Percentiles rank a stretch among this genome's conserved stretches.
These are phyloP conservation scores for Oxyria digyna DNA, from an alignment of 148 eudicot genomes.

Conservation along the genomic window DNA sequence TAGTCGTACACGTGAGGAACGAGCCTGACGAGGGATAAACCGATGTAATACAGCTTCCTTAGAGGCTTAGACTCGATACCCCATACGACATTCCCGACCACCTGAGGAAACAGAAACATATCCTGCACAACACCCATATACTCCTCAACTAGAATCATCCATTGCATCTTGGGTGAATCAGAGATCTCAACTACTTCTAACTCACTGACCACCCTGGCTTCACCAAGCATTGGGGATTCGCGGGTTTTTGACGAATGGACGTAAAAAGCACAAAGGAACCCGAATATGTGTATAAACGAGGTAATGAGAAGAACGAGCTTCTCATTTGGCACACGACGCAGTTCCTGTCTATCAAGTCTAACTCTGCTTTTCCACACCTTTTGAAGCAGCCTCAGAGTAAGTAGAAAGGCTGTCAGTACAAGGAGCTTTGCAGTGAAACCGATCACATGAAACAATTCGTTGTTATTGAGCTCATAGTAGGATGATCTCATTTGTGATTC, in stretches of 20 bases:
- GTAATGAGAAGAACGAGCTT: slow-evolving; percentile 40
- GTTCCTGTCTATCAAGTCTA: slow-evolving; percentile 33
- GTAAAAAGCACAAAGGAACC: slow-evolving; percentile 42
- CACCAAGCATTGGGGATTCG: slow-evolving; percentile 29
- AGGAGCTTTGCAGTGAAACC: slow-evolving; percentile 66
- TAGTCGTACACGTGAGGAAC: slow-evolving; percentile 75
- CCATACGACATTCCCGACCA: slow-evolving; percentile 71
- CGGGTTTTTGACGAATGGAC: slow-evolving; percentile 33
- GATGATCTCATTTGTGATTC: slow-evolving; percentile 30
- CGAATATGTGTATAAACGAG: slow-evolving; percentile 39
- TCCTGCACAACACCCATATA: slow-evolving; percentile 77
- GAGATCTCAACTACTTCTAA: slow-evolving; percentile 22
- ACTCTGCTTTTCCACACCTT: slow-evolving; percentile 71
- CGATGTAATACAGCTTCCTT: slow-evolving; percentile 47
- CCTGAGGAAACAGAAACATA: slow-evolving; percentile 79
- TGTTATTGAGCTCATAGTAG: slow-evolving; percentile 41
- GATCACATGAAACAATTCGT: slow-evolving; percentile 37
- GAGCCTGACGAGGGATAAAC: slow-evolving; percentile 56
- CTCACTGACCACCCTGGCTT: no score
- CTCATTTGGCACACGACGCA: slow-evolving; percentile 53
- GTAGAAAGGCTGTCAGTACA: slow-evolving; percentile 46
- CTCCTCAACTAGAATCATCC: slow-evolving; percentile 69
- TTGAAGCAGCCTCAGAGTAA: slow-evolving; percentile 55
- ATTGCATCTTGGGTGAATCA: slow-evolving; percentile 13
- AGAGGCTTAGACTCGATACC: slow-evolving; percentile 52